Percentiles rank a stretch among this genome's conserved stretches.
Conservation (phyloP, 768 basidiomycete species). For the Favolaschia claudopus region DNA sequence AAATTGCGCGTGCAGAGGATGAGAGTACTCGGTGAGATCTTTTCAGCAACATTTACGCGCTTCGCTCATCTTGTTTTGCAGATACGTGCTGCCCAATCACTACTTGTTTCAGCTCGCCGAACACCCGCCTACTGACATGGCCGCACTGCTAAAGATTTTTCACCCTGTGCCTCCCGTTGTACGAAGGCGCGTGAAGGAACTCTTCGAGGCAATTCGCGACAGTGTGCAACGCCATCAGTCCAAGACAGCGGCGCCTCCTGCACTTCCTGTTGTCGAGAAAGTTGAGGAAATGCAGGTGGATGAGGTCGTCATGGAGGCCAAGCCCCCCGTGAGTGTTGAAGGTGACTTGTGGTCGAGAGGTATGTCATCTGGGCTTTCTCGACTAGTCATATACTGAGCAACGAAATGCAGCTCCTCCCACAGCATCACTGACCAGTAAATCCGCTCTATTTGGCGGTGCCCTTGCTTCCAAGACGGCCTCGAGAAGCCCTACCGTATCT, state of each 20-base stretch:
- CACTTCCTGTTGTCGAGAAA: slow-evolving; percentile 9
- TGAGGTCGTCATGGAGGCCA: slow-evolving; percentile 12
- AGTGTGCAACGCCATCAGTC: slow-evolving; percentile 48
- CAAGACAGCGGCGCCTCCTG: slow-evolving; percentile 1
- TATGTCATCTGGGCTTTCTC: slow-evolving; percentile 16
- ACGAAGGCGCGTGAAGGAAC: slow-evolving; percentile 65
- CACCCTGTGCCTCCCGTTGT: slow-evolving; percentile 69
- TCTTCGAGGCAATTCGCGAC: slow-evolving; percentile 66
- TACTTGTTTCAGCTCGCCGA: slow-evolving; percentile 78
- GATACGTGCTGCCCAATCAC: slow-evolving; percentile 82
- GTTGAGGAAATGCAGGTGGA: slow-evolving; percentile 17
- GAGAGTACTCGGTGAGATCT: slow-evolving; percentile 76
- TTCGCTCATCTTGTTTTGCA: neutral
- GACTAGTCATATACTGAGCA: neutral
- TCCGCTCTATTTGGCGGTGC: slow-evolving; percentile 34
- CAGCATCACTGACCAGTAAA: neutral
- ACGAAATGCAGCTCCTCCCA: neutral
- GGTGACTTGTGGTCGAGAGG: slow-evolving; percentile 40
- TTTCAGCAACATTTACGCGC: neutral
- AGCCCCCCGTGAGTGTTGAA: slow-evolving; percentile 1
- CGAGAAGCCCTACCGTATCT: neutral
- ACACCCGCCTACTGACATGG: slow-evolving; percentile 69
- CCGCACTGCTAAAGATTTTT: slow-evolving; percentile 66
- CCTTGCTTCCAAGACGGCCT: too few species aligned
- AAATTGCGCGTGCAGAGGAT: slow-evolving; percentile 80